Evolutionary conservation across 75 land plant genomes (phyloP).

Genomic region (Sequoia sempervirens): DNA sequence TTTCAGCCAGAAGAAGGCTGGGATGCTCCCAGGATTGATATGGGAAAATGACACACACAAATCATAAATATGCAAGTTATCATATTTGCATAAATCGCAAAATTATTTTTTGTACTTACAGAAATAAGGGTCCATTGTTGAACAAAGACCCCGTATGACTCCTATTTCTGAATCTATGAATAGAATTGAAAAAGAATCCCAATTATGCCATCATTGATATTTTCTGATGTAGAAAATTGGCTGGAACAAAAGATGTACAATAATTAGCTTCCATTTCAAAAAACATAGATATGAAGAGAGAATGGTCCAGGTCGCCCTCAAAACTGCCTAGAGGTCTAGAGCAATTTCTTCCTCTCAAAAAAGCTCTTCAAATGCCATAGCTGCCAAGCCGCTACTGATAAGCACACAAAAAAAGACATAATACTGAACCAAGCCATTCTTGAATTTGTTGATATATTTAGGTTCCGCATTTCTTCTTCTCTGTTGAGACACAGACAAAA

Average conservation of each 20-base stretch:
- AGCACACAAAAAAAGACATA: slow-evolving; percentile 55
- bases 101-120: not conserved
- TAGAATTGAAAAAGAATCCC: not conserved
- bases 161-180: not conserved
- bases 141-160: not conserved
- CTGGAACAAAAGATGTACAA: not conserved
- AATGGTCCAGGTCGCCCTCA: not conserved
- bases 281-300: not conserved
- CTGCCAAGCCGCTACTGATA: slow-evolving; percentile 77
- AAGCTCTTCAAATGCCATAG: slow-evolving; percentile 80
- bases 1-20: not conserved
- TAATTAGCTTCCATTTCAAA: not conserved
- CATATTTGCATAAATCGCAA: not conserved
- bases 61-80: not conserved
- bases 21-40: not conserved
- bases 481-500: slow-evolving; percentile 17
- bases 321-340: slow-evolving; percentile 18
- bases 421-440: slow-evolving; percentile 58
- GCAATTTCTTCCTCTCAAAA: slow-evolving; percentile 80
- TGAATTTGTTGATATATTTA: slow-evolving; percentile 61
- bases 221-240: not conserved
- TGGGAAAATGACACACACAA: not conserved
- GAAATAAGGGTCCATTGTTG: not conserved
- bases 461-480: slow-evolving; percentile 75
- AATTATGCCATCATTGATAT: not conserved